Base-by-base conservation (phyloP, 2,329 filamentous ascomycete species). In the Neofusicoccum parvum region DNA sequence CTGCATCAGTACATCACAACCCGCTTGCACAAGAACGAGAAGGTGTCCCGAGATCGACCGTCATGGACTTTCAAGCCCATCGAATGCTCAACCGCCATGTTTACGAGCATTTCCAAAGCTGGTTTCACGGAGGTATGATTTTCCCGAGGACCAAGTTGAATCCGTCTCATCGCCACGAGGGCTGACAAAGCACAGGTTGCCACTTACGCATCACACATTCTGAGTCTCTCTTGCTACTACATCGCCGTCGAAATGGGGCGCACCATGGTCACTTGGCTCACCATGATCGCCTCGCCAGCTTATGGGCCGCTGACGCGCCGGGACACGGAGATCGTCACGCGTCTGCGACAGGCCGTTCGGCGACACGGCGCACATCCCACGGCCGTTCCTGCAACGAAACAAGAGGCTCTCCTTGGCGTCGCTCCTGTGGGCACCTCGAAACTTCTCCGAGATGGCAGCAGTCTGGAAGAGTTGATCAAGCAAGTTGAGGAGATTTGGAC, bases 241-340 rank as follows among this genome's bases (percentile, higher is more conserved):
- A 37, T 53, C n/a, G 54, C 45, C 37, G 50, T 60, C 6, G 64
- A 60, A n/a, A 23, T 51, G 23, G 48, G 46, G 1, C 64, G 64
- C 5, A 36, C 36, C 10, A 60, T 62, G 45, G n/a, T 60, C 1
- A 1, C 20, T 3, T 65, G 48, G 45, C 20, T 62, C 34, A 49
- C 6, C 5, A 23, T 34, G 45, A n/a, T 65, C n/a, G 46, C 45
- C 15, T 20, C 37, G 17, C 64, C 64, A 10, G 17, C 46, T 1
- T 65, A 65, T 14, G 54, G 45, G 10, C 36, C 53, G 3, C 64
- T 65, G 6, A 65, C 53, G 6, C 53, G 36, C 20, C 64, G 54
- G 36, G 64, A 65, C 17, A 37, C 23, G 1, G 64, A 62, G 27
- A 45, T 65, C 17, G 27, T 65, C 2, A 65, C 54, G 3, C 23